Evolutionary conservation across 306 rosid species (phyloP).

Genomic region (Vigna nakashimae): DNA sequence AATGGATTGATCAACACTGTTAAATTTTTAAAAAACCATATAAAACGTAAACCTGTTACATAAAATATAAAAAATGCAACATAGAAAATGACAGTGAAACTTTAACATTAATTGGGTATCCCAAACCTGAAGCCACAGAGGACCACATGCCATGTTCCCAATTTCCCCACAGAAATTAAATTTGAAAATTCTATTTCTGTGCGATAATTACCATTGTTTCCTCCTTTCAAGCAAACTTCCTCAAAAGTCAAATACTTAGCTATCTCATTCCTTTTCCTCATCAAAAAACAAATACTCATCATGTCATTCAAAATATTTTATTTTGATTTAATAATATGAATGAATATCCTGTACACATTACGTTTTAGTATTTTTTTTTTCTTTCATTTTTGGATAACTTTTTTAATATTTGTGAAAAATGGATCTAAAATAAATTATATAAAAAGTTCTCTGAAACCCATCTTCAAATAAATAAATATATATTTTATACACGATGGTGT

Average conservation of each 20-base stretch:
- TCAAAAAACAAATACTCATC: not conserved
- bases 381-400: too few species aligned
- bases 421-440: too few species aligned
- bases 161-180: conserved; percentile 23
- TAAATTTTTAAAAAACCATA: too few species aligned
- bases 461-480: too few species aligned
- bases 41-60: too few species aligned
- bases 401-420: too few species aligned
- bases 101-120: not conserved
- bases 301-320: not conserved
- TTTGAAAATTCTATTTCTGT: not conserved
- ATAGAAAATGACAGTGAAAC: conserved; percentile 18
- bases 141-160: conserved; percentile 23
- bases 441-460: too few species aligned
- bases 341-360: not conserved
- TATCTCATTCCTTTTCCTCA: not conserved
- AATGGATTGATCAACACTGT: too few species aligned
- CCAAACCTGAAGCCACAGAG: not conserved
- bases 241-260: conserved; percentile 22
- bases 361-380: too few species aligned
- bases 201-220: not conserved
- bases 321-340: not conserved
- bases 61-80: too few species aligned
- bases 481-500: too few species aligned
- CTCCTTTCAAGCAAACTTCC: conserved; percentile 31